Evolutionary conservation across 148 eudicot species (phyloP).

Genomic region (Rhododendron simsii): DNA sequence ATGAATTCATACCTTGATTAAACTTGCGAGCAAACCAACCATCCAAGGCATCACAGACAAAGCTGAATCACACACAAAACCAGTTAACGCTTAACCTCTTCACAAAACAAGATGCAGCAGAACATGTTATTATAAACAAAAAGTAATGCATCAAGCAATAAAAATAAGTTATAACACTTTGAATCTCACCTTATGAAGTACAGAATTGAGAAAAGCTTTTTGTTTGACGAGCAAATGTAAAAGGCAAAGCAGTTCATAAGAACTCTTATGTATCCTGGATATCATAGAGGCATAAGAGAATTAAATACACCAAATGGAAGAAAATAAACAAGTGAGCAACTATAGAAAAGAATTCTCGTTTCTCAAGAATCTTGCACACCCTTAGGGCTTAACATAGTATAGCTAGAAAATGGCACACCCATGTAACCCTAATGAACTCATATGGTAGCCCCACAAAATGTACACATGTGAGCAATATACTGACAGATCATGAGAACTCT

Average conservation of each 20-base stretch:
- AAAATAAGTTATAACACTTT: neutral
- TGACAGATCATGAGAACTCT: neutral
- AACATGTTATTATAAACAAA: neutral
- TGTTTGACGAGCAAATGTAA: conserved; percentile 70
- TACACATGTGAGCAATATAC: neutral
- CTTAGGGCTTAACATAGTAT: neutral
- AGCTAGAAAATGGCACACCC: neutral
- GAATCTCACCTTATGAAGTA: conserved; percentile 70
- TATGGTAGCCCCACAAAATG: neutral
- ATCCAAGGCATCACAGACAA: conserved; percentile 93
- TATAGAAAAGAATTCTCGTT: neutral
- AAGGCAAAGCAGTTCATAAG: conserved; percentile 82
- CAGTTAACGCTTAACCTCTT: conserved; percentile 5
- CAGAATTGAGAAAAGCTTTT: conserved; percentile 64
- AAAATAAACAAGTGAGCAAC: neutral
- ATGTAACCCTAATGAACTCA: neutral
- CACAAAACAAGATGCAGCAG: neutral
- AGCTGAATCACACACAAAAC: conserved; percentile 37
- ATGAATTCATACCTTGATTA: conserved; percentile 66
- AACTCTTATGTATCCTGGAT: conserved; percentile 74
- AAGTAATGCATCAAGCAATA: neutral
- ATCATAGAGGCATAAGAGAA: conserved; percentile 5
- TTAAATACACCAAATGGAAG: neutral
- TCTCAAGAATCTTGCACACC: neutral
- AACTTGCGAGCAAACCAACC: conserved; percentile 98